Conservation (phyloP, 495 filamentous ascomycete species). For the Barbatosphaeria neglecta region DNA sequence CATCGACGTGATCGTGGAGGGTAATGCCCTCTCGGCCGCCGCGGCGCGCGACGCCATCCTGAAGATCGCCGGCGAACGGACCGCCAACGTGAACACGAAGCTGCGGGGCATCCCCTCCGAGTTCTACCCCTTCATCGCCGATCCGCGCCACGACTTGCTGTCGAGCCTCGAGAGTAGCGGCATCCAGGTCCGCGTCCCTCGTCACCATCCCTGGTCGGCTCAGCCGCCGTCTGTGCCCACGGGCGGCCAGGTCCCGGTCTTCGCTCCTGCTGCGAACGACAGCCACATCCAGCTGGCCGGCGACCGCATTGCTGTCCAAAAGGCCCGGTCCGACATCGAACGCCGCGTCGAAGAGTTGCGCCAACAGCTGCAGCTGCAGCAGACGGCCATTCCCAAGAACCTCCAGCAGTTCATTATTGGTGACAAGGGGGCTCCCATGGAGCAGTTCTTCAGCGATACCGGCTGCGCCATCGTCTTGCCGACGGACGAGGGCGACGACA, state of each 20-base stretch:
- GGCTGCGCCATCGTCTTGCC: slow-evolving; percentile 83
- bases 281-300: slow-evolving; percentile 75
- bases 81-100: slow-evolving; percentile 64
- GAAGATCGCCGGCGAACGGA: slow-evolving; percentile 73
- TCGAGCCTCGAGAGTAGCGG: slow-evolving; percentile 54
- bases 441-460: slow-evolving; percentile 80
- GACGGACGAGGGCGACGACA: slow-evolving; percentile 59
- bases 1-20: slow-evolving; percentile 81
- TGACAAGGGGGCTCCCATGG: slow-evolving; percentile 59
- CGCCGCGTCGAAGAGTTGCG: slow-evolving; percentile 59
- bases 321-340: slow-evolving; percentile 69
- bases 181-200: slow-evolving; percentile 66
- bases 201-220: slow-evolving; percentile 59
- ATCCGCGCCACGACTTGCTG: slow-evolving; percentile 57
- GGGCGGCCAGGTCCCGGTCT: slow-evolving; percentile 51
- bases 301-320: slow-evolving; percentile 71
- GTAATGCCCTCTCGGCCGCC: slow-evolving; percentile 72
- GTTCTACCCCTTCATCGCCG: slow-evolving; percentile 91
- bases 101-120: slow-evolving; percentile 77
- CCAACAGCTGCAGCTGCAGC: slow-evolving; percentile 54
- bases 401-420: slow-evolving; percentile 88
- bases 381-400: slow-evolving; percentile 62
- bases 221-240: slow-evolving; percentile 56
- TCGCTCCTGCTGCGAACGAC: slow-evolving; percentile 48
- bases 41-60: slow-evolving; percentile 73